phyloP scores from a whole-genome alignment of 1,284 basidiomycete species.

The Ceraceosorus guamensis region DNA sequence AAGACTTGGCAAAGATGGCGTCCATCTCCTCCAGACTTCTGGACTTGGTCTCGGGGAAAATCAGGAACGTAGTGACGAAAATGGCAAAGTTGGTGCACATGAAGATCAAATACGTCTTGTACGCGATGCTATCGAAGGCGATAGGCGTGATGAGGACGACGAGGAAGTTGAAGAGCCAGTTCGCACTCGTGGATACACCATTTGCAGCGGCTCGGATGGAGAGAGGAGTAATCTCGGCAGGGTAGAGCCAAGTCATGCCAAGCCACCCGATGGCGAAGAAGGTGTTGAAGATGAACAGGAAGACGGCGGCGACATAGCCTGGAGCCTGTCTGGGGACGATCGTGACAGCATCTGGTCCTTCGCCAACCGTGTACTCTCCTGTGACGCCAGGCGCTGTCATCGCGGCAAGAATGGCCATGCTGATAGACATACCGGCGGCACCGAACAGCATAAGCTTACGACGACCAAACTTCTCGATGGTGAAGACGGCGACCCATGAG shows the following conservation, averaged over 20 bases:
- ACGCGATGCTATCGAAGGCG: constrained; percentile 21
- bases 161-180: constrained; percentile 45
- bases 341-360: too few relatives aligned
- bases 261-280: constrained; percentile 46
- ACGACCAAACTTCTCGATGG: constrained; percentile 37
- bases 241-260: constrained; percentile 47
- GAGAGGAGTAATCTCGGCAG: constrained; percentile 45
- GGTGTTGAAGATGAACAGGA: constrained; percentile 44
- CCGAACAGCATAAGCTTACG: constrained; percentile 40
- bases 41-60: constrained; percentile 43
- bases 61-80: constrained; percentile 22
- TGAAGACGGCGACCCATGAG: constrained; percentile 41
- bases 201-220: constrained; percentile 41
- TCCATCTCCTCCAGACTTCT: constrained; percentile 41
- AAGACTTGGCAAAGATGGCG: constrained; percentile 36
- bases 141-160: constrained; percentile 41
- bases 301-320: constrained; percentile 30
- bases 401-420: constrained; percentile 33
- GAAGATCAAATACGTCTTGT: constrained; percentile 30
- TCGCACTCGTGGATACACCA: constrained; percentile 37
- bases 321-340: constrained; percentile 16
- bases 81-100: constrained; percentile 33
- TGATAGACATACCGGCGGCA: constrained; percentile 34
- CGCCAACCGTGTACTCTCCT: constrained; percentile 14
- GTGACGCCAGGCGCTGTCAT: constrained; percentile 6